Conservation (phyloP, 2,329 filamentous ascomycete genomes). For the Talaromyces islandicus region DNA sequence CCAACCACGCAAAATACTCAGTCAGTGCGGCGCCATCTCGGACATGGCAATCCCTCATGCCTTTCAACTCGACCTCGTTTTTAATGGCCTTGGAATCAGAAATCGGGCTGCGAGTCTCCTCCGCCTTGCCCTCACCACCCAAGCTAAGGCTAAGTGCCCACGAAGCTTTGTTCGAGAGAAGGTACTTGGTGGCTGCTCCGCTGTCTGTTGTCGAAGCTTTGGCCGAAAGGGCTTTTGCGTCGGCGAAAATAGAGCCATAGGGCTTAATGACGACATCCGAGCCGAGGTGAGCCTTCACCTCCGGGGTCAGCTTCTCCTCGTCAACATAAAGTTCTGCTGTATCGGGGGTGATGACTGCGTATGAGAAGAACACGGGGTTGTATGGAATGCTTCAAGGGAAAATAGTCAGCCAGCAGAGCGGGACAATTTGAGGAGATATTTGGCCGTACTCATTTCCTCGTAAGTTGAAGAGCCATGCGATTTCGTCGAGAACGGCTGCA, state of each 20-base stretch:
- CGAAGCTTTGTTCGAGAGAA: conserved; percentile 82
- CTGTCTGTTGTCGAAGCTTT: conserved; percentile 26
- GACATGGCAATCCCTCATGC: conserved; percentile 91
- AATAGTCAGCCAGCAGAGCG: background rate
- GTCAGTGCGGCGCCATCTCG: conserved; percentile 86
- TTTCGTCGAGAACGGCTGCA: conserved; percentile 79
- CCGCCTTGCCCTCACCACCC: conserved; percentile 77
- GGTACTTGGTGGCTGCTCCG: conserved; percentile 56
- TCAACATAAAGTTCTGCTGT: conserved; percentile 80
- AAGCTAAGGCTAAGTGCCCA: conserved; percentile 87
- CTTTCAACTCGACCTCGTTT: conserved; percentile 80
- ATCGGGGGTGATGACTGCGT: conserved; percentile 75
- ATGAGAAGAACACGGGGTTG: conserved; percentile 98
- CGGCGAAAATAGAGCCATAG: conserved; percentile 74
- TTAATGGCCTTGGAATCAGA: conserved; percentile 91
- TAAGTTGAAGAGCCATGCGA: conserved; percentile 98
- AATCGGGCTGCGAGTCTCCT: conserved; percentile 81
- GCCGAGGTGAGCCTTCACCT: conserved; percentile 64
- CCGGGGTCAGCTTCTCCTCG: conserved; percentile 64
- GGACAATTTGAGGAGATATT: background rate
- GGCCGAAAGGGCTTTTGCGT: conserved; percentile 61
- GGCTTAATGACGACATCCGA: conserved; percentile 68
- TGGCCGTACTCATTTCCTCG: conserved; percentile 69
- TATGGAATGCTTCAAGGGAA: conserved; percentile 67
- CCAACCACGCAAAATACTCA: conserved; percentile 94